These are phyloP conservation scores for Colletotrichum sp. DNA, from an alignment of 2,329 filamentous ascomycete genomes.

Conservation along the genomic window DNA sequence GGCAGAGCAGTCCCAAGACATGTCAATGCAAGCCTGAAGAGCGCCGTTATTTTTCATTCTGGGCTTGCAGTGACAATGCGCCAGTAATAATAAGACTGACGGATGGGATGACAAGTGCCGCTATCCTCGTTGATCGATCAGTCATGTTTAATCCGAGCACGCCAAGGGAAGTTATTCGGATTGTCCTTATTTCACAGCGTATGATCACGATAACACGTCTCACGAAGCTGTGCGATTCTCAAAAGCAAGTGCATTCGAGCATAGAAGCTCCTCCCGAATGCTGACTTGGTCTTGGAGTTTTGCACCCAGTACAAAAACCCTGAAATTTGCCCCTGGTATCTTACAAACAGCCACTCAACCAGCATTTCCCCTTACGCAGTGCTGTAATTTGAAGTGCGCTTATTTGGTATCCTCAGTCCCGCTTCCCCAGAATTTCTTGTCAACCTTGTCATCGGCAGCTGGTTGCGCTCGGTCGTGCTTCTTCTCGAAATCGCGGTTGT, in stretches of 20 bases:
- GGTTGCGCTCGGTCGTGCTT: slow-evolving; percentile 52
- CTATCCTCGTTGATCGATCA: not conserved
- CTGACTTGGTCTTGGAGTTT: not conserved
- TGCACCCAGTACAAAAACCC: not conserved
- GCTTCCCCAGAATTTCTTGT: slow-evolving; percentile 57
- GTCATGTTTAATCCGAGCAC: not conserved
- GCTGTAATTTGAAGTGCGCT: too few species aligned
- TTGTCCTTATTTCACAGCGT: too few species aligned
- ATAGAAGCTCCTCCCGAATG: not conserved
- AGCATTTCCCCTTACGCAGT: not conserved
- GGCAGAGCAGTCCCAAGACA: not conserved
- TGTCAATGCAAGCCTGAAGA: not conserved
- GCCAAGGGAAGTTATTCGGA: not conserved
- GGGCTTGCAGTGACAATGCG: too few species aligned
- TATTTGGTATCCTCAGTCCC: not conserved
- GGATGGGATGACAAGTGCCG: not conserved
- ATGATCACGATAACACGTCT: not conserved
- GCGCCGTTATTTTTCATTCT: too few species aligned
- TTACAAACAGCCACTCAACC: not conserved
- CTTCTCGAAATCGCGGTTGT: slow-evolving; percentile 62
- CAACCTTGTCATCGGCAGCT: slow-evolving; percentile 54
- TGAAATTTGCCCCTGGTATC: not conserved
- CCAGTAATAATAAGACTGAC: not conserved
- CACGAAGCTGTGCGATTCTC: not conserved
- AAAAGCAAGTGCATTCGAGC: not conserved